Evolutionary conservation across 345 rosid species (phyloP).

Genomic region (Salix purpurea): DNA sequence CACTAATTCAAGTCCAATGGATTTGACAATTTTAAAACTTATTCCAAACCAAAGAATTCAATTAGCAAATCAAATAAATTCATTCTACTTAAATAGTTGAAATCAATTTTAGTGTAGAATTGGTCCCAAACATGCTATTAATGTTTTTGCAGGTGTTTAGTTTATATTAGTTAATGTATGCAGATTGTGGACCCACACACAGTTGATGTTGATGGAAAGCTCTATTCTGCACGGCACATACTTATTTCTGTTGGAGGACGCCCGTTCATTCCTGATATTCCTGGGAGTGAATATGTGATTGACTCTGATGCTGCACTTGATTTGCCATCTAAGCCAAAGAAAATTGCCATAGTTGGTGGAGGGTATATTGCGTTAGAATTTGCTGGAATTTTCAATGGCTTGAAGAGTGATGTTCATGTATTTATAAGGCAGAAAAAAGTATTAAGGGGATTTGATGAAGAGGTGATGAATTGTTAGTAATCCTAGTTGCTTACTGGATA

Average conservation of each 20-base stretch:
- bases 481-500: slow-evolving; percentile 5
- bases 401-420: slow-evolving; percentile 78
- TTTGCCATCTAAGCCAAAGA: slow-evolving; percentile 77
- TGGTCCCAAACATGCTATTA: too few species aligned
- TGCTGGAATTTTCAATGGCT: slow-evolving; percentile 85
- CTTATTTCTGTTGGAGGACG: slow-evolving; percentile 87
- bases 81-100: too few species aligned
- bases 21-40: too few species aligned
- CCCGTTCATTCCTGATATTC: slow-evolving; percentile 85
- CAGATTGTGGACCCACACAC: slow-evolving; percentile 86
- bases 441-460: slow-evolving; percentile 92
- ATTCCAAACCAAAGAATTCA: too few species aligned
- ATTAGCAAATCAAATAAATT: too few species aligned
- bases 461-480: slow-evolving; percentile 38
- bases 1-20: too few species aligned
- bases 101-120: too few species aligned
- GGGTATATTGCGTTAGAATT: slow-evolving; percentile 90
- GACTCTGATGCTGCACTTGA: slow-evolving; percentile 98
- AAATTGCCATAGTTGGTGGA: slow-evolving; percentile 84
- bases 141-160: background rate
- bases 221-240: slow-evolving; percentile 64
- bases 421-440: slow-evolving; percentile 92
- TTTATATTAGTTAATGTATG: slow-evolving; percentile 7
- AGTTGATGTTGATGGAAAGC: slow-evolving; percentile 79
- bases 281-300: slow-evolving; percentile 74